Evolutionary conservation across 2,329 filamentous ascomycete genomes (phyloP).

Genomic region (Fusarium paranaense): DNA sequence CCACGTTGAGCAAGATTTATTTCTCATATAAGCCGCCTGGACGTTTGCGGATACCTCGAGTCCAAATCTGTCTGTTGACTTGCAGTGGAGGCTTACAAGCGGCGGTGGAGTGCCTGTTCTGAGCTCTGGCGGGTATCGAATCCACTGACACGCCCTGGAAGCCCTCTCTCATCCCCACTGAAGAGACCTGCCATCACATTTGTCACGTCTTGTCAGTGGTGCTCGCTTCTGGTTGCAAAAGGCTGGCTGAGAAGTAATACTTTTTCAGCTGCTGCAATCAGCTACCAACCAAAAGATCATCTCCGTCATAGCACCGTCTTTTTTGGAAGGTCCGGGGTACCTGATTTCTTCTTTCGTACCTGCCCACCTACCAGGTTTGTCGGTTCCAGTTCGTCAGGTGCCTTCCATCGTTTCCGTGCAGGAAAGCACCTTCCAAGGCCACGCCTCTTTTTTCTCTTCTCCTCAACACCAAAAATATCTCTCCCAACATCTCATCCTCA

Average conservation of each 20-base stretch:
- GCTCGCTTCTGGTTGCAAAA: slow-evolving; percentile 11
- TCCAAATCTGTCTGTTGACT: slow-evolving; percentile 1
- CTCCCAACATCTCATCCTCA: neutral
- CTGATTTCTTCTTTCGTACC: slow-evolving; percentile 5
- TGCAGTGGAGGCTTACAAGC: slow-evolving; percentile 10
- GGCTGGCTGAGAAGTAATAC: slow-evolving; percentile 19
- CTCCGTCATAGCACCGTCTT: slow-evolving; percentile 8
- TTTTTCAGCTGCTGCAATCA: slow-evolving; percentile 39
- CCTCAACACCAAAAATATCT: slow-evolving; percentile 3
- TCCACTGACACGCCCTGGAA: slow-evolving; percentile 3
- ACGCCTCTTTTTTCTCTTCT: slow-evolving; percentile 4
- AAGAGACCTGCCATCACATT: neutral
- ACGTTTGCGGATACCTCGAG: slow-evolving; percentile 24
- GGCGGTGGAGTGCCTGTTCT: neutral
- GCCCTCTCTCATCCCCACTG: neutral
- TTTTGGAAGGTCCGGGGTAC: slow-evolving; percentile 30
- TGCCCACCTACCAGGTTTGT: slow-evolving; percentile 20
- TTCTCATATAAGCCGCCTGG: slow-evolving; percentile 30
- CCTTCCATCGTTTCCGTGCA: slow-evolving; percentile 8
- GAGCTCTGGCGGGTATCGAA: neutral
- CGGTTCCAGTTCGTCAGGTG: slow-evolving; percentile 9
- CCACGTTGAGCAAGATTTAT: neutral
- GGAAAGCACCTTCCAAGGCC: slow-evolving; percentile 1
- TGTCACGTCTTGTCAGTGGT: slow-evolving; percentile 3
- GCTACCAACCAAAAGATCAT: slow-evolving; percentile 1